Base-by-base conservation (phyloP, 176 grass and related monocot genomes). In the Cymbopogon citratus region DNA sequence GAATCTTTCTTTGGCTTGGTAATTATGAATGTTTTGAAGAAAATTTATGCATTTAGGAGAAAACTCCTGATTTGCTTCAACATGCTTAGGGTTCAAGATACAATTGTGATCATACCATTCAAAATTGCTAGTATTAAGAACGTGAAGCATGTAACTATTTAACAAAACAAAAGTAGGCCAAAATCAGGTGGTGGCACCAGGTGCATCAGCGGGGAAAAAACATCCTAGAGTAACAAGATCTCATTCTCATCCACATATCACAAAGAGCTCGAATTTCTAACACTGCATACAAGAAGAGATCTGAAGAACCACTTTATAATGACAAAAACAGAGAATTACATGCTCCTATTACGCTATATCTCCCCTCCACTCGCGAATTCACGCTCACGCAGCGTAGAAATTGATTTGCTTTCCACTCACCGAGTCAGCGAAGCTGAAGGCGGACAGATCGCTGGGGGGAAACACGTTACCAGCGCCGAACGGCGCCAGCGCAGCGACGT, bases 361-460 rank as follows among this genome's bases (percentile, higher is more conserved):
- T 26, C 14, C 6, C 49, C 28, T 62, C 24, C 24, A 62, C 59
- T 14, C 59, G 0, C 3, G 3, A 48, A 46, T 64, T 12, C n/a
- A 19, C 40, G 31, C 21, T 12, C n/a, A 19, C 40, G 31, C 21
- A 28, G 23, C 28, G 18, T 4, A 21, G 4, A 54, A 69, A 0
- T 57, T 57, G 21, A 46, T 56, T n/a, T 57, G 46, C 31, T 54
- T 26, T 57, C 7, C 23, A 82, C 90, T 89, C 66, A 91, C 91
- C 77, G 79, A 78, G 75, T 76, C 75, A 5, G 38, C 63, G 80
- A 85, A 66, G 43, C 69, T 63, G 85, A 82, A 61, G 35, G 18
- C 21, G 82, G 85, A 63, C 74, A 78, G 75, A 73, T 83, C 75
- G 75, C 12, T 59, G 18, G 36, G 29, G 62, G 78, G 12, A 71